These are phyloP conservation scores for Puya raimondii DNA, from an alignment of 176 grass and related monocot species.

Conservation along the genomic window DNA sequence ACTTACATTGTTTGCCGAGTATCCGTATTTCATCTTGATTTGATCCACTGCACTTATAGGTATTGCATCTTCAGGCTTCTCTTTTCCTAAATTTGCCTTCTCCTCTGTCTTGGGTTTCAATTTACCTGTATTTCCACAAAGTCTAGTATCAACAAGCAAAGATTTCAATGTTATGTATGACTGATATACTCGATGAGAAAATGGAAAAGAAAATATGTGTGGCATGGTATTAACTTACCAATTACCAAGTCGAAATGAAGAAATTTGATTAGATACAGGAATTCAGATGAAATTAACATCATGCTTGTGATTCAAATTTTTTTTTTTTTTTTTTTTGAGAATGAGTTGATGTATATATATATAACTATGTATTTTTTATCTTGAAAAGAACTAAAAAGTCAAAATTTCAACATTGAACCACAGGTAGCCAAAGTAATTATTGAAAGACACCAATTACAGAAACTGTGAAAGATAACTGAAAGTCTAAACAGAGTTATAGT, in stretches of 20 bases:
- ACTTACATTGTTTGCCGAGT: constrained; percentile 69
- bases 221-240: too few species aligned
- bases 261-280: too few species aligned
- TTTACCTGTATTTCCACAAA: constrained; percentile 46
- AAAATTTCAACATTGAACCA: not conserved
- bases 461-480: constrained; percentile 15
- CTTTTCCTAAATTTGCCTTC: constrained; percentile 37
- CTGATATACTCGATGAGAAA: not conserved
- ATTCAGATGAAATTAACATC: too few species aligned
- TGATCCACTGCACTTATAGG: constrained; percentile 52
- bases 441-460: not conserved
- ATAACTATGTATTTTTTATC: not conserved
- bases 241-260: too few species aligned
- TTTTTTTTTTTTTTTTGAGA: too few species aligned
- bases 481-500: constrained; percentile 1
- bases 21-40: constrained; percentile 96
- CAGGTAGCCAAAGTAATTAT: not conserved
- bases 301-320: too few species aligned
- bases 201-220: not conserved
- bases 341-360: not conserved
- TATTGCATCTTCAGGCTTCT: constrained; percentile 43
- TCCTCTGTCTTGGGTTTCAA: constrained; percentile 70
- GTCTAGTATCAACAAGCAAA: not conserved
- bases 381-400: not conserved
- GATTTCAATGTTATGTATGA: not conserved